These are phyloP conservation scores for Pythium biforme DNA, from an alignment of 352 stramenopile genomes.

Conservation along the genomic window DNA sequence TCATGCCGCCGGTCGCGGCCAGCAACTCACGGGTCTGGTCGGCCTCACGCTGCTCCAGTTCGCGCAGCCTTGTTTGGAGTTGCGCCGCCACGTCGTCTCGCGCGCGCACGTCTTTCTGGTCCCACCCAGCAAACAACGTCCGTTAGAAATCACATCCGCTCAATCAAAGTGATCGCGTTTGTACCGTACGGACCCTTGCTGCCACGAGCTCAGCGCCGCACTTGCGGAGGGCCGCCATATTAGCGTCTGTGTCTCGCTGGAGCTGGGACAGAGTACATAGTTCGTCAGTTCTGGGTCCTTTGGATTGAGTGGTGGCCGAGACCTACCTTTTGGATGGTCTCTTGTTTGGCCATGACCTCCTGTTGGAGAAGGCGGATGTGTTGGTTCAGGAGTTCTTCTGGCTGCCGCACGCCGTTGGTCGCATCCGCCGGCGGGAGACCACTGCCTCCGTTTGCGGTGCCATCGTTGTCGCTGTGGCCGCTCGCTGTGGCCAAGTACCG, in stretches of 20 bases:
- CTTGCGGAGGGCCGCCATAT: conserved; percentile 48
- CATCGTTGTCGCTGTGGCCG: neutral
- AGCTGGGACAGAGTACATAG: conserved; percentile 34
- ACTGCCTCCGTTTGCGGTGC: neutral
- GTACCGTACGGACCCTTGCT: conserved; percentile 42
- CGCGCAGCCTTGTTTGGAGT: conserved; percentile 33
- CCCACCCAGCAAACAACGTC: neutral
- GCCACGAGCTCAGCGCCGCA: conserved; percentile 66
- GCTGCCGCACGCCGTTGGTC: neutral
- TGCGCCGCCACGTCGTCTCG: conserved; percentile 49
- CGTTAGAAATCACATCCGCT: neutral
- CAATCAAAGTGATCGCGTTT: neutral
- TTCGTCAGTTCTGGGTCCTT: neutral
- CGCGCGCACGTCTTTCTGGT: conserved; percentile 44
- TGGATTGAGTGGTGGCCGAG: neutral
- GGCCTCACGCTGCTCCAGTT: conserved; percentile 38
- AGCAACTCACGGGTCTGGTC: conserved; percentile 41
- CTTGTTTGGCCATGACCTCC: conserved; percentile 46
- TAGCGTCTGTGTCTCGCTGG: conserved; percentile 53
- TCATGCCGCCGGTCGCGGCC: neutral
- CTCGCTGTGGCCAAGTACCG: conserved; percentile 16
- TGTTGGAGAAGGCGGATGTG: conserved; percentile 51
- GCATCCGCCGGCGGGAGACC: neutral
- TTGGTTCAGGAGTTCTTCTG: conserved; percentile 29
- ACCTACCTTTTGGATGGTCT: conserved; percentile 25